Percentiles rank a stretch among this genome's conserved stretches.
Evolutionary conservation across 2,329 filamentous ascomycete genomes (phyloP).

Genomic region (Tympanopsis confertula): DNA sequence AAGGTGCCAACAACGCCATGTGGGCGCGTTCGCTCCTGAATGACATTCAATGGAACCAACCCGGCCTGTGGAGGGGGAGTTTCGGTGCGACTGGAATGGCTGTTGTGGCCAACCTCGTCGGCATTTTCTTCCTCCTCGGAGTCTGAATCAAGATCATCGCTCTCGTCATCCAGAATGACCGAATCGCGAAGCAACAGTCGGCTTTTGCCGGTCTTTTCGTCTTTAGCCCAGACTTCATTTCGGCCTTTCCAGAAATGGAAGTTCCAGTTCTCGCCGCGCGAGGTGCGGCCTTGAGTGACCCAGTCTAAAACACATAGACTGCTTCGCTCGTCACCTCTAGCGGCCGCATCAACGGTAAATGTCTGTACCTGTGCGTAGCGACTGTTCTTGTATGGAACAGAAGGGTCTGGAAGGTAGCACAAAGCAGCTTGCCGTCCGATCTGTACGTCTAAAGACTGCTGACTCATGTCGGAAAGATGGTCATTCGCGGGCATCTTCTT

Average conservation of each 20-base stretch:
- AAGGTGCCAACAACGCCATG: conserved; percentile 45
- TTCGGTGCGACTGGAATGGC: too few relatives aligned
- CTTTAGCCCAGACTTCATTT: conserved; percentile 41
- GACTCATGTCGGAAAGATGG: not conserved
- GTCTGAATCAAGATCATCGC: conserved; percentile 9
- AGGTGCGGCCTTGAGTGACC: conserved; percentile 51
- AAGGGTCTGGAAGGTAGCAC: conserved; percentile 46
- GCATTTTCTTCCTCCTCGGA: not conserved
- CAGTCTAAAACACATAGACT: conserved; percentile 51
- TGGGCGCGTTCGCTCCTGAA: conserved; percentile 37
- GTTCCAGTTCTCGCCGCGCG: conserved; percentile 52
- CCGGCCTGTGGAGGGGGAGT: too few relatives aligned
- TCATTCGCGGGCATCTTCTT: not conserved
- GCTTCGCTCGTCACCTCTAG: conserved; percentile 16
- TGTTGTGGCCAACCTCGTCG: not conserved
- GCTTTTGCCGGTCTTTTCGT: conserved; percentile 15
- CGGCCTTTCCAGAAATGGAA: conserved; percentile 45
- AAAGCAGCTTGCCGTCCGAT: conserved; percentile 10
- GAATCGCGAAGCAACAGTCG: conserved; percentile 49
- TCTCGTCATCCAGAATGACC: conserved; percentile 37
- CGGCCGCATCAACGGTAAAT: conserved; percentile 28
- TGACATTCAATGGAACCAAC: conserved; percentile 7
- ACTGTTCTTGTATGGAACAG: conserved; percentile 50
- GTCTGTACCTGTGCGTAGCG: conserved; percentile 49
- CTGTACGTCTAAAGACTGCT: conserved; percentile 9